Base-by-base conservation (phyloP, 2,329 filamentous ascomycete genomes). In the Fusarium sp. region DNA sequence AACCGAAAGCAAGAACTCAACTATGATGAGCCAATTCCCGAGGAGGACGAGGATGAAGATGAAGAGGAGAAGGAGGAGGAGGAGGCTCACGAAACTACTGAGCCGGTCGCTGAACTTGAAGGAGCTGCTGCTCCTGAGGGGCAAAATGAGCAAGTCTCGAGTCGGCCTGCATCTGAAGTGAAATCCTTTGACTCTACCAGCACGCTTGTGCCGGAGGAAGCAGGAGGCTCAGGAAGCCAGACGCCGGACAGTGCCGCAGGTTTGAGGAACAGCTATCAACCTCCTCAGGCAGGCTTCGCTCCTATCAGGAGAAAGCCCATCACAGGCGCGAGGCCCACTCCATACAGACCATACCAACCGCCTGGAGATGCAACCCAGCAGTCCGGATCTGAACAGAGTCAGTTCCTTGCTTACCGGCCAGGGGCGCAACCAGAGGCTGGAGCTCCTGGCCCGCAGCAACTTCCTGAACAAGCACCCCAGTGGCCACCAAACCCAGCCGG, bases 281-380 rank as follows among this genome's bases (percentile, higher is more conserved):
- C 38, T 20, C 58, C 58, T 45, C 38, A 27, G 17, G 27, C 37
- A 22, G 58, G 58, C 0, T 32, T 38, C 6, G 59, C 37, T 3
- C 71, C 68, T 1, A 73, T 73, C 33, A 71, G 30, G 40, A 71
- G 71, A 17, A 73, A 73, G 5, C 71, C 71, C 4, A 69, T 73
- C n/a, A 58, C 58, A 1, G 50, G 63, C 4, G 27, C 32, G 2
- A 63, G 66, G 1, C 22, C 65, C 17, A 37, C 47, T 1, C 33
- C 57, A 10, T 73, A 73, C 33, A 74, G 30, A 6, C 71, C 71
- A 4, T 71, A 71, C 37, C 63, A 62, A 7, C 71, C 68, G 0
- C 11, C 22, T 11, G 54, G 59, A 5, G 68, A 58, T 3, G 60
- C 38, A 1, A 30, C 58, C 8, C 67, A 65, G 14, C 59, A 74